phyloP scores from a whole-genome alignment of 108 stramenopile species.

The Conticribra weissflogii region DNA sequence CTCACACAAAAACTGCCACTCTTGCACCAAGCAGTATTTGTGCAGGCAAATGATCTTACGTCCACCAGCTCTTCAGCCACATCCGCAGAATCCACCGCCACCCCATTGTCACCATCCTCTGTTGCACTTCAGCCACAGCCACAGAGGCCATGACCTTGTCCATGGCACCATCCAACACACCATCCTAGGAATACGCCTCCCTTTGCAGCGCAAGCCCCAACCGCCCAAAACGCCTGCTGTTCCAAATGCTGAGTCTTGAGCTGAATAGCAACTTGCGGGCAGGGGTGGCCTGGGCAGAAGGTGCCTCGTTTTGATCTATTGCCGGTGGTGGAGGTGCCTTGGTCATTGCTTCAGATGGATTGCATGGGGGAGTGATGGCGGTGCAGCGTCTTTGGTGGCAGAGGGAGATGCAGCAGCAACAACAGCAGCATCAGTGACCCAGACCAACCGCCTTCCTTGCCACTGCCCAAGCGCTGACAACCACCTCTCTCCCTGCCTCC shows the following conservation, averaged over 20 bases:
- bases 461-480: too few species aligned
- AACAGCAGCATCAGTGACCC: background rate
- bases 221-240: background rate
- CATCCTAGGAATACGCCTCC: conserved; percentile 28
- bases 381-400: background rate
- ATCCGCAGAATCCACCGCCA: background rate
- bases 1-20: too few species aligned
- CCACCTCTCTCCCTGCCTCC: background rate
- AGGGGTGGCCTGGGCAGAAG: conserved; percentile 29
- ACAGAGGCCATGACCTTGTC: background rate
- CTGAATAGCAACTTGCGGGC: too few species aligned
- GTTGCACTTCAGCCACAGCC: background rate
- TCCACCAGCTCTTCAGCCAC: background rate
- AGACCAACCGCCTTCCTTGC: too few species aligned
- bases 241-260: background rate
- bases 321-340: conserved; percentile 8
- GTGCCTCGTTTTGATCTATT: conserved; percentile 35
- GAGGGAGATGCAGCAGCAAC: background rate
- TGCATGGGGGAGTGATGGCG: background rate
- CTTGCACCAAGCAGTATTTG: too few species aligned
- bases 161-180: too few species aligned
- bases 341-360: background rate
- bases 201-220: conserved; percentile 42
- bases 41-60: too few species aligned
- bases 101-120: background rate